Percentiles rank a stretch among this genome's conserved stretches.
Conservation (phyloP, 1,139 yeast species). For the Blastobotrys buckinghamii region DNA sequence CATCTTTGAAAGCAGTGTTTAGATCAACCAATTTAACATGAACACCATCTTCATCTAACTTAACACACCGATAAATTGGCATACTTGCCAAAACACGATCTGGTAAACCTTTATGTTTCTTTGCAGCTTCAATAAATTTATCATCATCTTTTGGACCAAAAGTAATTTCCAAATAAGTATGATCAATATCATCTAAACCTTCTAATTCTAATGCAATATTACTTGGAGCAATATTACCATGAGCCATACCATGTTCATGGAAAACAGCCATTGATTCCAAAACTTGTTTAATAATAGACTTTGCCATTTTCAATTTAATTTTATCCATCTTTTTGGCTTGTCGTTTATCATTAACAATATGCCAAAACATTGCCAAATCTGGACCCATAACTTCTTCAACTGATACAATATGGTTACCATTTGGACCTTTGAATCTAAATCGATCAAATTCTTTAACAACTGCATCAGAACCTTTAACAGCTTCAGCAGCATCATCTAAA, state of each 20-base stretch:
- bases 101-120: constrained; percentile 17
- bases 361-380: constrained; percentile 13
- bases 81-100: constrained; percentile 10
- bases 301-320: constrained; percentile 12
- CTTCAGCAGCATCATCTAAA: constrained; percentile 10
- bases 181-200: constrained; percentile 11
- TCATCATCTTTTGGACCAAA: constrained; percentile 12
- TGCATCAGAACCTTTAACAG: constrained; percentile 6
- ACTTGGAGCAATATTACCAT: constrained; percentile 12
- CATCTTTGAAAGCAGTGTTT: constrained; percentile 11
- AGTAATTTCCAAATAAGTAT: constrained; percentile 11
- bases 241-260: constrained; percentile 12
- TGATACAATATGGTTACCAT: constrained; percentile 15
- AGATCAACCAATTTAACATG: constrained; percentile 11
- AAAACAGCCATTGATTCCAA: constrained; percentile 10
- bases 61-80: constrained; percentile 13
- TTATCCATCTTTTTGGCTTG: constrained; percentile 14
- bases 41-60: constrained; percentile 8
- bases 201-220: constrained; percentile 12
- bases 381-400: constrained; percentile 16
- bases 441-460: constrained; percentile 13
- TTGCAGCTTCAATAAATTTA: constrained; percentile 12
- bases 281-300: constrained; percentile 11
- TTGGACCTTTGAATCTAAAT: constrained; percentile 14
- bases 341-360: constrained; percentile 12